Evolutionary conservation across 768 basidiomycete species (phyloP), one percentile per base, ranked within the genome.

Genomic region (Mycena galericulata): DNA sequence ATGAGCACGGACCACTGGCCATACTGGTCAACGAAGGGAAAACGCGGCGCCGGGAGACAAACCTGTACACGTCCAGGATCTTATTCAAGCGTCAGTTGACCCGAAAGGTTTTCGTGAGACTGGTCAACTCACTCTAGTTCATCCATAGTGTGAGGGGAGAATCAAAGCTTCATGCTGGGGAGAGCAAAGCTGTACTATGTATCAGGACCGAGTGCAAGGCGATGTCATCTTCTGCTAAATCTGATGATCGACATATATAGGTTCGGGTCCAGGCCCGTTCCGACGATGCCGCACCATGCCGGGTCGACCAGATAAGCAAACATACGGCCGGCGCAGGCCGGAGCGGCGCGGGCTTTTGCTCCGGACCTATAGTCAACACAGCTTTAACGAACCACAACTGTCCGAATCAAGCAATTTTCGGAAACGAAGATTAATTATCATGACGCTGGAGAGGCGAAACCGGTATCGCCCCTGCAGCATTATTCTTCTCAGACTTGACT

Each of bases 1-100:
- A 46, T 85, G 80, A 6, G 82, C 74, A 11, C 81, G 79, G 15
- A 86, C 71, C 22, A 85, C 86, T 85, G 59, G 64, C n/a, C 26
- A 26, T 11, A 8, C 22, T 40, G 12, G 41, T 65, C 17, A 53
- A n/a, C 2, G 8, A 29, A 8, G 27, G 30, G 22, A 14, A 4
- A 18, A 0, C 8, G 9, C 12, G 24, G 26, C 7, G 15, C 8
- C 17, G 38, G 14, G 24, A 45, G 22, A 38, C 62, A 17, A 3
- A 62, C 69, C 64, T 65, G 65, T 71, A 20, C 69, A 71, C 17
- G 56, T 47, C 69, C 69, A 71, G n/a, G 45, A 53, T 56, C 69
- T 71, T 43, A 50, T 56, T 55, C 58, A 18, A 47, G 18, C 6
- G 24, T 53, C n/a, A 32, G 53, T 14, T 41, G 27, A 65, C 22